Percentiles rank a stretch among this genome's conserved stretches.
phyloP scores from a whole-genome alignment of 345 rosid genomes.

The Eucalyptus cloeziana region DNA sequence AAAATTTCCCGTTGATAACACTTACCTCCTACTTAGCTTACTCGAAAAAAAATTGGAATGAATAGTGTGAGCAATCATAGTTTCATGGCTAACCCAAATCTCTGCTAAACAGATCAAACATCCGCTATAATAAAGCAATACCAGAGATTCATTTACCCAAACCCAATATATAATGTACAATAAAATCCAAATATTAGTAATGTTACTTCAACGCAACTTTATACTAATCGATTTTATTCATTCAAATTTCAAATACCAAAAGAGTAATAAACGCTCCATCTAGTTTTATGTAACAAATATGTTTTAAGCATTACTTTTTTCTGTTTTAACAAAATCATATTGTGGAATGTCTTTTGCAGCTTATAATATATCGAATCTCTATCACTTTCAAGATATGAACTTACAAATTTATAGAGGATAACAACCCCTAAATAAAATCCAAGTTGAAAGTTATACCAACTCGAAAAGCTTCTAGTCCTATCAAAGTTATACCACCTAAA shows the following conservation, averaged over 20 bases:
- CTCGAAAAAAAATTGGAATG: too few species aligned
- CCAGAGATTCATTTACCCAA: rapidly evolving
- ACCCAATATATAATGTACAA: too few species aligned
- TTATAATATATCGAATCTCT: too few species aligned
- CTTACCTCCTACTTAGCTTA: rapidly evolving
- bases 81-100: rapidly evolving
- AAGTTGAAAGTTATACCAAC: rapidly evolving
- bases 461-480: too few species aligned
- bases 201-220: too few species aligned
- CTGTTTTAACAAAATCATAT: too few species aligned
- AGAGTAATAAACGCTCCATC: rapidly evolving
- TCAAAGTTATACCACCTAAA: rapidly evolving
- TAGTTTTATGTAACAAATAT: too few species aligned
- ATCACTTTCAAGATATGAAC: too few species aligned
- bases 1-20: rapidly evolving
- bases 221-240: too few species aligned
- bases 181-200: too few species aligned
- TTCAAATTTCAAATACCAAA: too few species aligned
- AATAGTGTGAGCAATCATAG: rapidly evolving
- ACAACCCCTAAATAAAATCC: background rate
- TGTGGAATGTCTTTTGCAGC: background rate
- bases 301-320: too few species aligned
- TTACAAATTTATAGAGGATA: background rate
- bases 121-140: rapidly evolving
- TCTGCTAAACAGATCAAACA: rapidly evolving